Base-by-base conservation (phyloP, 768 basidiomycete genomes). In the Termitomyces sp. region DNA sequence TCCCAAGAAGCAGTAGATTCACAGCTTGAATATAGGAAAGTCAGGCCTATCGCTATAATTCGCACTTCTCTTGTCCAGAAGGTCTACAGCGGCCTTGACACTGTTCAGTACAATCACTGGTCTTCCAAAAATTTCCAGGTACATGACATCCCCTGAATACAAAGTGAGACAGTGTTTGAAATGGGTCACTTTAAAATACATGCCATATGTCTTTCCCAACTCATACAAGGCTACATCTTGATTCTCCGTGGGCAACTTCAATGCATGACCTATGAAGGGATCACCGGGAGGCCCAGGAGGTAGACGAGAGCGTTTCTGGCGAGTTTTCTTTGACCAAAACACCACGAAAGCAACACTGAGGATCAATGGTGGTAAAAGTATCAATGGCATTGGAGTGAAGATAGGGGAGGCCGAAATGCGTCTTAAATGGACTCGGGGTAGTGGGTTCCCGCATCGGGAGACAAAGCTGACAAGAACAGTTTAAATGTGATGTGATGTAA, bases 221-320 rank as follows among this genome's bases (percentile, higher is more conserved):
- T 68, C 50, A 44, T 69, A 65, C 54, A 71, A 73, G 7, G 60
- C 56, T 3, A 63, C 59, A 1, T 66, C 65, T 42, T 62, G 60
- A 46, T 69, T 58, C 5, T 64, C 57, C 0, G 64, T 24, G 7
- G 73, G 73, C 12, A 76, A 67, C 28, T 24, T 33, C 4, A 72
- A 66, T 12, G 70, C 55, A 54, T 76, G 73, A 5, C 75, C 75
- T 18, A 76, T 66, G 47, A 76, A 37, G 1, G 73, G 70, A 52
- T 76, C 72, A 4, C 66, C 61, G 12, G 73, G 74, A n/a, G 73
- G 75, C 9, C 75, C 68, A 26, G 73, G 73, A 5, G 73, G 73
- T 16, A 60, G 16, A 42, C 39, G 51, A 42, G 41, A 31, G 13
- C 24, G 33, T 15, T 45, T 56, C 20, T 22, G 12, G 47, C 26